These are phyloP conservation scores for Globisporangium takayamanum DNA, from an alignment of 352 stramenopile genomes.

Conservation along the genomic window DNA sequence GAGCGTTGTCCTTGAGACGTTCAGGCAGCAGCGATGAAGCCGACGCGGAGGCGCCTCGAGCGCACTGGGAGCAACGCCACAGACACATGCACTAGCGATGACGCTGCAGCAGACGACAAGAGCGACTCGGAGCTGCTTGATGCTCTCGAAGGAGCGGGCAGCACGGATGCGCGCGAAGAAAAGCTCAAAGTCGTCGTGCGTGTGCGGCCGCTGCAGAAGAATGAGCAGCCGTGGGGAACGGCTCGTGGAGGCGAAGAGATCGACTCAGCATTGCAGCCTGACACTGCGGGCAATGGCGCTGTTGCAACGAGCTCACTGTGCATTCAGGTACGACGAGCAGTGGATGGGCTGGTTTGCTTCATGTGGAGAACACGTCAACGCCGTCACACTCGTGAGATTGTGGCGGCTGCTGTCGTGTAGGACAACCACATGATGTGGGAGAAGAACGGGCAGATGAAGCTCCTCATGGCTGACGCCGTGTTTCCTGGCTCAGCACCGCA, in stretches of 20 bases:
- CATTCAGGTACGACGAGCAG: slow-evolving; percentile 21
- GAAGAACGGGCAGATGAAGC: slow-evolving; percentile 61
- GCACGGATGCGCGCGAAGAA: slow-evolving; percentile 21
- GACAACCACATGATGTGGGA: slow-evolving; percentile 49
- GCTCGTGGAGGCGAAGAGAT: slow-evolving; percentile 3
- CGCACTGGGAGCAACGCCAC: neutral
- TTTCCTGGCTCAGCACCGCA: slow-evolving; percentile 33
- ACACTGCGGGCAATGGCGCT: neutral
- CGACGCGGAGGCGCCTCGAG: neutral
- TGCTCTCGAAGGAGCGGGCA: neutral
- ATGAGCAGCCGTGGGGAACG: slow-evolving; percentile 33
- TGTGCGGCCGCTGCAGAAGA: slow-evolving; percentile 44
- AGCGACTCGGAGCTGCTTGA: neutral
- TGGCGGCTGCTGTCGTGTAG: slow-evolving; percentile 10
- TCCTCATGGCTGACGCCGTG: slow-evolving; percentile 43
- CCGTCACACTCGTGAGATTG: neutral
- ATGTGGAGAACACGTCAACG: neutral
- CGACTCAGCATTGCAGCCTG: neutral
- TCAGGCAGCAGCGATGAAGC: neutral
- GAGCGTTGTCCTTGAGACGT: too few species aligned
- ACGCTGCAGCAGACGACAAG: neutral
- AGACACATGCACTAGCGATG: neutral
- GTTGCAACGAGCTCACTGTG: slow-evolving; percentile 18
- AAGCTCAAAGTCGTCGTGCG: slow-evolving; percentile 62
- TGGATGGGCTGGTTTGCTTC: neutral